Evolutionary conservation across 1,284 basidiomycete genomes (phyloP).

Genomic region (Hemileia vastatrix): DNA sequence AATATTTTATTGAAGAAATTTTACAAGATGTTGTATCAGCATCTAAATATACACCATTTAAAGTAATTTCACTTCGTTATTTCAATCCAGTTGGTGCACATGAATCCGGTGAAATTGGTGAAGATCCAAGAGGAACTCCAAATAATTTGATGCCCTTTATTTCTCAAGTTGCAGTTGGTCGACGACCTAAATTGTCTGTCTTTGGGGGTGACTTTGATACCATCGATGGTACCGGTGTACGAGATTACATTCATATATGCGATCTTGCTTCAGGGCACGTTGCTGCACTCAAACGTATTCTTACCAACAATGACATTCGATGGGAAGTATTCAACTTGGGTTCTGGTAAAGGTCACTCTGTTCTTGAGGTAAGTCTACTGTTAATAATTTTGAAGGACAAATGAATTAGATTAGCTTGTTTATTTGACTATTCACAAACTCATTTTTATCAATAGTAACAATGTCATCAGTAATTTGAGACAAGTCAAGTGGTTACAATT

Average conservation of each 20-base stretch:
- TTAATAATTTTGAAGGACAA: too few relatives aligned
- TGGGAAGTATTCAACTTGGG: too few relatives aligned
- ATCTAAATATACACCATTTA: too few relatives aligned
- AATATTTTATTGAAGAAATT: slow-evolving; percentile 1
- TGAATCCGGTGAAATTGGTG: neutral
- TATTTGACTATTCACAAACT: too few relatives aligned
- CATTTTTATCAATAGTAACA: too few relatives aligned
- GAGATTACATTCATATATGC: slow-evolving; percentile 1
- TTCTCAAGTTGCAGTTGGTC: neutral
- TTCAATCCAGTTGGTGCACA: slow-evolving; percentile 9
- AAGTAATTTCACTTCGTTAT: too few relatives aligned
- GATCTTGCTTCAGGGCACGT: neutral
- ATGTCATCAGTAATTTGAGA: too few relatives aligned
- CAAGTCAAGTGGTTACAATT: too few relatives aligned
- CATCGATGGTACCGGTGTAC: neutral
- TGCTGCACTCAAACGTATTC: neutral
- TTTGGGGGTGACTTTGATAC: neutral
- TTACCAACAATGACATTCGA: too few relatives aligned
- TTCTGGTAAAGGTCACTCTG: too few relatives aligned
- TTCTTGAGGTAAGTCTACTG: too few relatives aligned
- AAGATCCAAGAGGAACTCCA: slow-evolving; percentile 1
- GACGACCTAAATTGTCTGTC: neutral
- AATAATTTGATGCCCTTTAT: slow-evolving; percentile 3
- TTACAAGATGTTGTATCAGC: neutral
- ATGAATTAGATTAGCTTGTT: too few relatives aligned